phyloP scores from a whole-genome alignment of 2,329 filamentous ascomycete species.

The Raffaelea albimanens region DNA sequence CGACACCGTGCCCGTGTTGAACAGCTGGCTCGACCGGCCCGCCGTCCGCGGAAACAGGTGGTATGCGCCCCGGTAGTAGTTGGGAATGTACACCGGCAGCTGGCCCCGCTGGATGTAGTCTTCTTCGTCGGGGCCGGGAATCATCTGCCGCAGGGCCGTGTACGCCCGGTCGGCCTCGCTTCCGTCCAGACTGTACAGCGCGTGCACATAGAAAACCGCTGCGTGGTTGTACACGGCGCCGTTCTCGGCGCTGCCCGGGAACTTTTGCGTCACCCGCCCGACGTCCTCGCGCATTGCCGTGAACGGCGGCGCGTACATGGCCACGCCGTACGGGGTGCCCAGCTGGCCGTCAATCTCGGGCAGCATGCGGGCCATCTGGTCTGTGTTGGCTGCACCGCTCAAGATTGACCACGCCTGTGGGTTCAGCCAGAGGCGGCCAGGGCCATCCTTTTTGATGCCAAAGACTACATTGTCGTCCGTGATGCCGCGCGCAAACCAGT shows the following conservation, averaged over 20 bases:
- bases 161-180: constrained; percentile 38
- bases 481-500: constrained; percentile 49
- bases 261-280: constrained; percentile 49
- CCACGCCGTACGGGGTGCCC: constrained; percentile 40
- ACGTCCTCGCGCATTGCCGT: constrained; percentile 48
- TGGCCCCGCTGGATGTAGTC: constrained; percentile 45
- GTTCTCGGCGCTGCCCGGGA: constrained; percentile 48
- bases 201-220: constrained; percentile 43
- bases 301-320: constrained; percentile 47
- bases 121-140: constrained; percentile 40
- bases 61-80: constrained; percentile 47
- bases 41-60: constrained; percentile 39
- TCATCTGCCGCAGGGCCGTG: constrained; percentile 39
- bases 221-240: constrained; percentile 50
- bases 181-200: constrained; percentile 37
- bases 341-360: constrained; percentile 40
- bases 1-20: constrained; percentile 48
- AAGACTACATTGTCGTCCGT: constrained; percentile 45
- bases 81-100: constrained; percentile 47
- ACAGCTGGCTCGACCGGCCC: constrained; percentile 45
- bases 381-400: constrained; percentile 35
- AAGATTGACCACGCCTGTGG: constrained; percentile 48
- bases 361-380: constrained; percentile 35
- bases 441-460: constrained; percentile 37
- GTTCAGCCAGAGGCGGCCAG: constrained; percentile 50